phyloP scores from a whole-genome alignment of 2,329 filamentous ascomycete species.

The Fusarium sp. region DNA sequence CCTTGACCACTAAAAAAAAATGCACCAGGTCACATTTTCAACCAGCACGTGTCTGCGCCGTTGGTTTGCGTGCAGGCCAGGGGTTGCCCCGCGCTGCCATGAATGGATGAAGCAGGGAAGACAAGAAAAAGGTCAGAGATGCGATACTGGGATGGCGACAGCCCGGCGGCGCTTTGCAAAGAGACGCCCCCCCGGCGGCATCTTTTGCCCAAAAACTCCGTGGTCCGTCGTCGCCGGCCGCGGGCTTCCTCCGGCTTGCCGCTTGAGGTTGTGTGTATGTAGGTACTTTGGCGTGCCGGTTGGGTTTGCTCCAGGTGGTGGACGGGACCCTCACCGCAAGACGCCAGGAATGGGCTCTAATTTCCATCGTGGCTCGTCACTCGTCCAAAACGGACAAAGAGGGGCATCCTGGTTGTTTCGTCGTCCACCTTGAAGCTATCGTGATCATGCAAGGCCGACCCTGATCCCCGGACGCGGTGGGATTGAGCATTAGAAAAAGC shows the following conservation, averaged over 20 bases:
- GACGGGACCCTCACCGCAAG: slow-evolving; percentile 31
- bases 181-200: not conserved
- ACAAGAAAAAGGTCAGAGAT: slow-evolving; percentile 8
- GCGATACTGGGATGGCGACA: slow-evolving; percentile 16
- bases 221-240: slow-evolving; percentile 5
- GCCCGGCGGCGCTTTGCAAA: slow-evolving; percentile 10
- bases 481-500: slow-evolving; percentile 9
- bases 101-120: slow-evolving; percentile 4
- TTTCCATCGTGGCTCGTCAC: slow-evolving; percentile 25
- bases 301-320: slow-evolving; percentile 1
- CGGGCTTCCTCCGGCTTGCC: slow-evolving; percentile 19
- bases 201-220: slow-evolving; percentile 7
- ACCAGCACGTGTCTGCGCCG: slow-evolving; percentile 41
- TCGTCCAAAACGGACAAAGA: slow-evolving; percentile 12
- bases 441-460: slow-evolving; percentile 43
- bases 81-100: slow-evolving; percentile 17
- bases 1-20: slow-evolving; percentile 31
- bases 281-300: slow-evolving; percentile 13
- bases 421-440: slow-evolving; percentile 37
- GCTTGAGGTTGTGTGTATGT: slow-evolving; percentile 5
- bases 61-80: slow-evolving; percentile 40
- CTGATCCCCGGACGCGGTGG: slow-evolving; percentile 35
- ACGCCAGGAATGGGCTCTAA: slow-evolving; percentile 30
- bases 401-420: slow-evolving; percentile 11
- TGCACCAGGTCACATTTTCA: slow-evolving; percentile 41